Conservation (phyloP, 1,284 basidiomycete genomes). For the Marasmius oreades region DNA sequence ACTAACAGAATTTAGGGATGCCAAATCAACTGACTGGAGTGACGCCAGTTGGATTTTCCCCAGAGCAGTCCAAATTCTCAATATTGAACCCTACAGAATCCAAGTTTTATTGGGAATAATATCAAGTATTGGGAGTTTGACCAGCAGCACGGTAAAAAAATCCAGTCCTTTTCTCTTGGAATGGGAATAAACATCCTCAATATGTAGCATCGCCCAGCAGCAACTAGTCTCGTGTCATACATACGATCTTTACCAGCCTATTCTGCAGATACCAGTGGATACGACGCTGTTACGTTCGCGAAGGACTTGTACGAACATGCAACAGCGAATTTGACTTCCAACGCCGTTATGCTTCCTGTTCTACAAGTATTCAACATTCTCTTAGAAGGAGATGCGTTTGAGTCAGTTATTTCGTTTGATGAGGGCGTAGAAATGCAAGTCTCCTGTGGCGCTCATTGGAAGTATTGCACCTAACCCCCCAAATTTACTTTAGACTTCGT, state of each 20-base stretch:
- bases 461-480: conserved; percentile 11
- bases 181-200: background rate
- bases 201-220: conserved; percentile 64
- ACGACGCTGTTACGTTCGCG: conserved; percentile 46
- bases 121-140: conserved; percentile 75
- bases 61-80: conserved; percentile 65
- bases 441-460: background rate
- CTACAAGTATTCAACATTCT: conserved; percentile 73
- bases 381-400: conserved; percentile 61
- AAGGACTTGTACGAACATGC: conserved; percentile 54
- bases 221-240: conserved; percentile 59
- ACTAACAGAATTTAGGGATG: conserved; percentile 22
- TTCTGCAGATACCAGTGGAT: conserved; percentile 25
- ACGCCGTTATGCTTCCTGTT: conserved; percentile 73
- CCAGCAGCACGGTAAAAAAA: conserved; percentile 68
- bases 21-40: conserved; percentile 52
- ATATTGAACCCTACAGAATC: conserved; percentile 55
- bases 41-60: conserved; percentile 72
- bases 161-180: background rate
- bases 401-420: conserved; percentile 38
- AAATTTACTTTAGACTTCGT: conserved; percentile 31
- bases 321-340: conserved; percentile 53
- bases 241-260: conserved; percentile 46
- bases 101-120: conserved; percentile 72
- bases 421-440: conserved; percentile 50